phyloP scores from a whole-genome alignment of 192 early-diverging fungal species.

The Phycomyces nitens region DNA sequence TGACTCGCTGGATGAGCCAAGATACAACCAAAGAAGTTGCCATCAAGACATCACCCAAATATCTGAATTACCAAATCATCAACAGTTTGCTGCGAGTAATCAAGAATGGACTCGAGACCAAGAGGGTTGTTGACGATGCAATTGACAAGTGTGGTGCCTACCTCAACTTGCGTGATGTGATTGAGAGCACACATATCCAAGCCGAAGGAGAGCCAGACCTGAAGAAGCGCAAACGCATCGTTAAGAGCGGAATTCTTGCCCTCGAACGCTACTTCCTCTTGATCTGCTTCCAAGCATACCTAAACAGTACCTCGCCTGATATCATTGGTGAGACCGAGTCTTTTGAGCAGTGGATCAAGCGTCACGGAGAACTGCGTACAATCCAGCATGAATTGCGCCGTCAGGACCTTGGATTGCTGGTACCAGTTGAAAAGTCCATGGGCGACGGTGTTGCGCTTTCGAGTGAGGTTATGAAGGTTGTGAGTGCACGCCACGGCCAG shows the following conservation, averaged over 20 bases:
- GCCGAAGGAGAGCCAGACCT: conserved; percentile 33
- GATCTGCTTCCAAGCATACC: conserved; percentile 57
- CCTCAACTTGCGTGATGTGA: conserved; percentile 54
- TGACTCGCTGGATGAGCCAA: conserved; percentile 31
- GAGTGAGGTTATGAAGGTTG: conserved; percentile 53
- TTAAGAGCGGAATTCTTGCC: conserved; percentile 29
- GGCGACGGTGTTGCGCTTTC: conserved; percentile 61
- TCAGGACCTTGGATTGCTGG: conserved; percentile 31
- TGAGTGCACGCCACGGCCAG: conserved; percentile 46
- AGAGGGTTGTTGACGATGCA: conserved; percentile 50
- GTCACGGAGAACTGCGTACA: conserved; percentile 49
- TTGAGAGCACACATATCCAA: conserved; percentile 41
- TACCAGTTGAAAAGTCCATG: conserved; percentile 42
- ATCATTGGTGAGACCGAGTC: conserved; percentile 27
- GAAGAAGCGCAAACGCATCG: neutral
- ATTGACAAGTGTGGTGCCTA: conserved; percentile 49
- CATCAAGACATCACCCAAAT: conserved; percentile 5
- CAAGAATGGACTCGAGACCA: conserved; percentile 52
- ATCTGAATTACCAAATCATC: conserved; percentile 52
- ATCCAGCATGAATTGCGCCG: conserved; percentile 44
- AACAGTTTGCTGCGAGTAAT: conserved; percentile 61
- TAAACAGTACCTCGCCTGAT: conserved; percentile 35
- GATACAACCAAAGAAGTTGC: neutral
- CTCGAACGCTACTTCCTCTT: conserved; percentile 54
- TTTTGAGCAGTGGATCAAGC: conserved; percentile 54